These are phyloP conservation scores for Halenospora varia DNA, from an alignment of 495 filamentous ascomycete species.

Conservation along the genomic window DNA sequence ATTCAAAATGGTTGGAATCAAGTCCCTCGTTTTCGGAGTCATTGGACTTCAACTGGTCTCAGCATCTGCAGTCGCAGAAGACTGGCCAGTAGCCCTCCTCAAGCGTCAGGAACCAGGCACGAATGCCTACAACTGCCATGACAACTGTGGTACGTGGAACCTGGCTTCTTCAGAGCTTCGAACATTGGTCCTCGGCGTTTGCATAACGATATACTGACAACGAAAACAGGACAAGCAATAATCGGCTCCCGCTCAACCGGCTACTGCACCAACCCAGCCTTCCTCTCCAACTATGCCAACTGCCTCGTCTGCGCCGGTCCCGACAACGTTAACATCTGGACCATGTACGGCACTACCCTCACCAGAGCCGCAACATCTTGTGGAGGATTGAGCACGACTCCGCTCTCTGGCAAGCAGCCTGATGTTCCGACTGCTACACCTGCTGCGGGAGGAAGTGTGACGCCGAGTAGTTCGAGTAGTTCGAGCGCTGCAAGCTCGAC, in stretches of 20 bases:
- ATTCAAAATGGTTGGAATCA: constrained; percentile 8
- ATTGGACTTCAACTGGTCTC: too few species aligned
- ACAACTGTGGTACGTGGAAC: constrained; percentile 38
- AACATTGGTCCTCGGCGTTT: too few species aligned
- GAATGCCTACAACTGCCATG: constrained; percentile 43
- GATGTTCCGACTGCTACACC: background rate
- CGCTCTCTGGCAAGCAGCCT: constrained; percentile 13
- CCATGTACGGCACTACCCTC: constrained; percentile 38
- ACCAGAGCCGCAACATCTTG: constrained; percentile 30
- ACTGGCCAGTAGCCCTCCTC: constrained; percentile 21
- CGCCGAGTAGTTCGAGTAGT: background rate
- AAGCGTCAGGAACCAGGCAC: constrained; percentile 39
- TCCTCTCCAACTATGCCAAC: constrained; percentile 34
- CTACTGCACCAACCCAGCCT: constrained; percentile 38
- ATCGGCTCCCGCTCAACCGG: constrained; percentile 14
- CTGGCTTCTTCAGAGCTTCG: background rate
- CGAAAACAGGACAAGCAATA: constrained; percentile 37
- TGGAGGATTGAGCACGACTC: constrained; percentile 34
- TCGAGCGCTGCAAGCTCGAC: background rate
- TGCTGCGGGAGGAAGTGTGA: background rate
- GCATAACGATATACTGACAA: too few species aligned
- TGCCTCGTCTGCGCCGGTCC: constrained; percentile 44
- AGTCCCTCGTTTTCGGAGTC: background rate
- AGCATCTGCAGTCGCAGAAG: too few species aligned
- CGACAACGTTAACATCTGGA: constrained; percentile 42